Conservation (phyloP, 495 filamentous ascomycete species). For the Penicillium mononematosum region DNA sequence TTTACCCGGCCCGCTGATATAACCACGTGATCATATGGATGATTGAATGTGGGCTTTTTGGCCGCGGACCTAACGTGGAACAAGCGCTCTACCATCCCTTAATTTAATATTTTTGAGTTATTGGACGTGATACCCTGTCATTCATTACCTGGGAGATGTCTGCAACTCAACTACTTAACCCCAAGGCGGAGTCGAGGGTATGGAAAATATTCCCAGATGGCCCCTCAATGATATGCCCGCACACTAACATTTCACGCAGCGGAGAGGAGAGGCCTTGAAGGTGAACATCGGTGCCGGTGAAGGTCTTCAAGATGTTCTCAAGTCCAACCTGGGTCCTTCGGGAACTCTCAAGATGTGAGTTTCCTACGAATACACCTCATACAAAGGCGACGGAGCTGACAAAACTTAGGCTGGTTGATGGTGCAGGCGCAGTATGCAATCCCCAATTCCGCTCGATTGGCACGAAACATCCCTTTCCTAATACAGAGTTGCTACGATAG, state of each 20-base stretch:
- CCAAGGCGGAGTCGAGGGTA: constrained; percentile 95
- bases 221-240: constrained; percentile 30
- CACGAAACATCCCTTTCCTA: constrained; percentile 12
- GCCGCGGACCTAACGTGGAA: constrained; percentile 26
- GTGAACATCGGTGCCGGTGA: constrained; percentile 97
- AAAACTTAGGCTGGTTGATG: constrained; percentile 80
- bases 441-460: constrained; percentile 15
- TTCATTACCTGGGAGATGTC: constrained; percentile 43
- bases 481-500: constrained; percentile 42
- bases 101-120: constrained; percentile 21
- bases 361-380: background rate
- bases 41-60: constrained; percentile 34
- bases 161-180: constrained; percentile 94
- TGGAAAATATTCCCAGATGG: constrained; percentile 31
- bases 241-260: constrained; percentile 56
- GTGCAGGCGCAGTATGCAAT: constrained; percentile 77
- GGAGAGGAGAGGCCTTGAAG: constrained; percentile 89
- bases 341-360: constrained; percentile 95
- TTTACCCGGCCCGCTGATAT: background rate
- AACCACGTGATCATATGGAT: background rate
- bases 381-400: constrained; percentile 29
- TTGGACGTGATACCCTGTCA: constrained; percentile 27
- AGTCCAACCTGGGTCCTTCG: constrained; percentile 90
- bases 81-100: constrained; percentile 21
- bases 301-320: constrained; percentile 91